These are phyloP conservation scores for Scedosporium boydii DNA, from an alignment of 2,329 filamentous ascomycete genomes.

Conservation along the genomic window DNA sequence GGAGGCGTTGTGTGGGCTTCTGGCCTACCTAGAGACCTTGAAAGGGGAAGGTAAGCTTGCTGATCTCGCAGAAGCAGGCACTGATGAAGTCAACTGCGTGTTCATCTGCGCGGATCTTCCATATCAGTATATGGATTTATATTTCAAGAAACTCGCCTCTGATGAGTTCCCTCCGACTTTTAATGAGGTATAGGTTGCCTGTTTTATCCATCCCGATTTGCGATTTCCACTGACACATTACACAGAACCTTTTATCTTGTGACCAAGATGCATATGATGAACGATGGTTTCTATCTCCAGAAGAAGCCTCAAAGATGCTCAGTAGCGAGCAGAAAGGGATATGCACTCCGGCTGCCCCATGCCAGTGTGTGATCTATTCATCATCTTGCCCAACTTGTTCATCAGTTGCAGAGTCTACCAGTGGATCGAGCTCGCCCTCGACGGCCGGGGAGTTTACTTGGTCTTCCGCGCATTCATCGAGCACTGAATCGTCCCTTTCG, in stretches of 20 bases:
- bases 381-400: neutral
- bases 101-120: conserved; percentile 55
- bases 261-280: neutral
- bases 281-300: neutral
- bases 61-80: conserved; percentile 32
- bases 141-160: conserved; percentile 44
- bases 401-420: neutral
- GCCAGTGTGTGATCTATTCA: neutral
- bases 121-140: conserved; percentile 52
- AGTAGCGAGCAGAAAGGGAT: neutral
- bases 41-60: conserved; percentile 39
- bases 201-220: neutral
- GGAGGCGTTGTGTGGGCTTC: conserved; percentile 33
- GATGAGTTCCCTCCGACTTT: conserved; percentile 38
- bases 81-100: conserved; percentile 37
- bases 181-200: neutral
- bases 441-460: neutral
- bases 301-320: neutral
- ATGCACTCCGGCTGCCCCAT: neutral
- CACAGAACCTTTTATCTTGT: neutral
- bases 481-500: neutral
- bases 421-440: neutral
- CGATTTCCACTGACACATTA: neutral
- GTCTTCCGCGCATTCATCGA: neutral
- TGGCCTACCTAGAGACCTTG: conserved; percentile 27